phyloP scores from a whole-genome alignment of 2,329 filamentous ascomycete genomes.

The Graphiopsis chlorocephala region DNA sequence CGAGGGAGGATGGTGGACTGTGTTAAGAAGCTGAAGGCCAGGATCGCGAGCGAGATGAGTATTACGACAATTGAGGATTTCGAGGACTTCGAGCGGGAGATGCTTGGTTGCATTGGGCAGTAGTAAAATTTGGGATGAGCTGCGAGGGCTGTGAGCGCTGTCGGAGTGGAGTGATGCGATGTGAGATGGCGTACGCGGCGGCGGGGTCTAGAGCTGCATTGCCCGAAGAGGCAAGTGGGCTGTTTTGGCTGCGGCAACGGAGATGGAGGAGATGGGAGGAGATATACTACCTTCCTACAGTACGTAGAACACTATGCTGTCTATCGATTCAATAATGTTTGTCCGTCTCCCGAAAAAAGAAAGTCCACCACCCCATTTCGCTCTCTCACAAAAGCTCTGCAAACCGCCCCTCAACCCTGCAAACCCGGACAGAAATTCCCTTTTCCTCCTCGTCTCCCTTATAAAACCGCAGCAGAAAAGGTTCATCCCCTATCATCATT shows the following conservation, averaged over 20 bases:
- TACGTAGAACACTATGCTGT: too few species aligned
- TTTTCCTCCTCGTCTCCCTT: background rate
- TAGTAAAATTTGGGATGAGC: background rate
- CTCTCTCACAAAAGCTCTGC: background rate
- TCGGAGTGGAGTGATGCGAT: slow-evolving; percentile 1
- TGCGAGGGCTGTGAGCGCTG: background rate
- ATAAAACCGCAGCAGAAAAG: background rate
- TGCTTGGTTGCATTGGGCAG: slow-evolving; percentile 10
- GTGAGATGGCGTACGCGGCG: background rate
- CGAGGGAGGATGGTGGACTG: slow-evolving; percentile 39
- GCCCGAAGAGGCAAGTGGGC: background rate
- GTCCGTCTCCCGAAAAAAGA: too few species aligned
- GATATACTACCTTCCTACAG: too few species aligned
- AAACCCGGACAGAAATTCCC: background rate
- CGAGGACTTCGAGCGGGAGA: background rate
- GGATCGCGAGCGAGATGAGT: slow-evolving; percentile 33
- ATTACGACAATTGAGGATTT: slow-evolving; percentile 7
- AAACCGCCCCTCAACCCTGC: background rate
- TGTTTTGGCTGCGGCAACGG: background rate
- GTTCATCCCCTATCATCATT: background rate
- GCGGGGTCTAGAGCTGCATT: background rate
- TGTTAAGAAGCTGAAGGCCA: slow-evolving; percentile 42
- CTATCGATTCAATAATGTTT: too few species aligned
- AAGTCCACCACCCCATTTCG: too few species aligned
- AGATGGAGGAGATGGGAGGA: too few species aligned